phyloP scores from a whole-genome alignment of 1,284 basidiomycete genomes.

The Ceratobasidium sp. region DNA sequence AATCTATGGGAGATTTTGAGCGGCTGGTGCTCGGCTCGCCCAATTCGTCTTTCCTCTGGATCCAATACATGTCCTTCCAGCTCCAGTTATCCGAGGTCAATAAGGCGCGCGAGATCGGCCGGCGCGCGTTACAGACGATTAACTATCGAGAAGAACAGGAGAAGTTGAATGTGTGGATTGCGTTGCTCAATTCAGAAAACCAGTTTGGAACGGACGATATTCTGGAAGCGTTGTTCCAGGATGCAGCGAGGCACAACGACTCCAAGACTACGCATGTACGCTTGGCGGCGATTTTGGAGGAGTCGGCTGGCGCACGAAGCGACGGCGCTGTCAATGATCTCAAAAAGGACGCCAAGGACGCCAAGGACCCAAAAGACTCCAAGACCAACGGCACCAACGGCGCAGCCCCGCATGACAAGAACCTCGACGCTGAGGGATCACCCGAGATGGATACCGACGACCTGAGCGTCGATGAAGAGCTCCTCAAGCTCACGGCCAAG shows the following conservation, averaged over 20 bases:
- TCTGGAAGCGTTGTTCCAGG: slow-evolving; percentile 85
- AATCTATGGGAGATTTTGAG: slow-evolving; percentile 95
- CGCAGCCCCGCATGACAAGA: neutral
- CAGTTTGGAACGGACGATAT: slow-evolving; percentile 58
- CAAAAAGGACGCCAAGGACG: slow-evolving; percentile 6
- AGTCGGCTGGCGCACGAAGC: slow-evolving; percentile 65
- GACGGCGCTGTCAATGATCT: slow-evolving; percentile 24
- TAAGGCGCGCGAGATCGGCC: slow-evolving; percentile 90
- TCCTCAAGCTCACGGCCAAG: slow-evolving; percentile 32
- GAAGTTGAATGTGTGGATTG: slow-evolving; percentile 98
- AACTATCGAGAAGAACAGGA: slow-evolving; percentile 75
- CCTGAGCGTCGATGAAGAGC: slow-evolving; percentile 38
- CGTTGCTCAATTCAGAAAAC: slow-evolving; percentile 95
- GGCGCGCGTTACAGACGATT: slow-evolving; percentile 80
- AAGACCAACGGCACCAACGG: slow-evolving; percentile 4
- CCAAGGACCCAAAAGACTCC: neutral
- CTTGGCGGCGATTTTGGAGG: slow-evolving; percentile 86
- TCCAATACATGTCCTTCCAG: slow-evolving; percentile 73
- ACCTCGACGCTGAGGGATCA: slow-evolving; percentile 19
- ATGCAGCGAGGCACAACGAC: slow-evolving; percentile 92
- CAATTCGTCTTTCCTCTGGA: slow-evolving; percentile 88
- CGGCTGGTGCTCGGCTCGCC: slow-evolving; percentile 94
- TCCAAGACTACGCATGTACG: slow-evolving; percentile 90
- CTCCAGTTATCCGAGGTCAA: slow-evolving; percentile 95
- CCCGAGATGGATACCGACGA: slow-evolving; percentile 40